A percentile compares a stretch with the other conserved stretches of the same genome.
Evolutionary conservation across 768 basidiomycete species (phyloP).

Genomic region (Pleurotus citrinopileatus): DNA sequence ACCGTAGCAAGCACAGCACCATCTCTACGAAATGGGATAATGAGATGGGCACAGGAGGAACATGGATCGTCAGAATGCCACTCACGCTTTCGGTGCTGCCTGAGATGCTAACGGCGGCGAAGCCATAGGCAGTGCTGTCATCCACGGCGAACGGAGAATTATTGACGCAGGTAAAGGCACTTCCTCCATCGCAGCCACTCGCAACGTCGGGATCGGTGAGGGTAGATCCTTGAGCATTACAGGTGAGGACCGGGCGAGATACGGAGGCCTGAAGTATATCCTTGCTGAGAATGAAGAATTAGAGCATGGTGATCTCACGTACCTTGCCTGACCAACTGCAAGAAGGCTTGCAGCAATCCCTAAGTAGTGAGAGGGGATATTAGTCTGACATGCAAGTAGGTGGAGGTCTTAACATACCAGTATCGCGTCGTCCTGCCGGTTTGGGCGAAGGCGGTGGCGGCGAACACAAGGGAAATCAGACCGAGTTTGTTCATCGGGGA

Average conservation of each 20-base stretch:
- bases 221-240: conserved; percentile 3
- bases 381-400: neutral
- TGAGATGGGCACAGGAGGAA: too few species aligned
- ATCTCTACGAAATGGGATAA: neutral
- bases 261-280: neutral
- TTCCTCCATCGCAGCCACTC: conserved; percentile 6
- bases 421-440: conserved; percentile 5
- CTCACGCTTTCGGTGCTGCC: conserved; percentile 7
- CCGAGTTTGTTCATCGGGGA: neutral
- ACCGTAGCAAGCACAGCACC: conserved; percentile 9
- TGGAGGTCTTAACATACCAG: neutral
- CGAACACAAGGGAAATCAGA: conserved; percentile 4
- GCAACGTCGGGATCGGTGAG: conserved; percentile 8
- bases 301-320: too few species aligned
- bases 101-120: conserved; percentile 4
- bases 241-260: conserved; percentile 3
- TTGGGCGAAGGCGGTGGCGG: conserved; percentile 2
- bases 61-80: neutral
- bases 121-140: conserved; percentile 1
- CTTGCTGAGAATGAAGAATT: too few species aligned
- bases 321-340: conserved; percentile 7
- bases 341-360: conserved; percentile 10
- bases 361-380: neutral
- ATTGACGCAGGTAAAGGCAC: conserved; percentile 3
- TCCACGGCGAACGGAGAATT: conserved; percentile 3